A percentile compares a stretch with the other conserved stretches of the same genome.
Evolutionary conservation across 2,329 filamentous ascomycete genomes (phyloP).

Genomic region (Aurifilum marmelostoma): DNA sequence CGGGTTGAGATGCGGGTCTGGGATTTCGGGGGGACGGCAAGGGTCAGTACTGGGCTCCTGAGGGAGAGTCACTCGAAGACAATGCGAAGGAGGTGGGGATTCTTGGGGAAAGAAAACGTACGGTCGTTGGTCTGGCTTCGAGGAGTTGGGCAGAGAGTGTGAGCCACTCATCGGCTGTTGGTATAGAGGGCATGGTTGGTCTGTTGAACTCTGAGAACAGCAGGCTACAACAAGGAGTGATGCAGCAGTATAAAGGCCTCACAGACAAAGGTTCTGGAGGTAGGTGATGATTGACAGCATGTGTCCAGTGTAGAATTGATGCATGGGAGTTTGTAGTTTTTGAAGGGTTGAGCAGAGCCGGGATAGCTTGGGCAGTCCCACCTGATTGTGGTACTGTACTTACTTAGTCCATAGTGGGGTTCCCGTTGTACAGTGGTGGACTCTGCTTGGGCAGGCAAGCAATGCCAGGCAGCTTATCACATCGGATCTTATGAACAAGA

Average conservation of each 20-base stretch:
- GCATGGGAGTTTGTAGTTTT: conserved; percentile 9
- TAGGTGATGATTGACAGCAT: neutral
- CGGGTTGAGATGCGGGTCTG: conserved; percentile 91
- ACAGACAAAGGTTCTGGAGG: neutral
- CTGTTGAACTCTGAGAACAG: neutral
- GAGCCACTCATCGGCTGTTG: conserved; percentile 88
- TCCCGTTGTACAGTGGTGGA: neutral
- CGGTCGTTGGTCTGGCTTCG: conserved; percentile 81
- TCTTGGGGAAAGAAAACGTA: conserved; percentile 52
- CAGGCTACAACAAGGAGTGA: neutral
- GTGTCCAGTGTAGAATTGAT: neutral
- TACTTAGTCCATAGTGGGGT: conserved; percentile 14
- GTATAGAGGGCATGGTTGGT: conserved; percentile 75
- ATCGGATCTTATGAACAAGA: neutral
- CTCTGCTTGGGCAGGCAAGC: conserved; percentile 15
- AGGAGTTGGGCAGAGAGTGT: conserved; percentile 84
- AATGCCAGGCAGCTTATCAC: neutral
- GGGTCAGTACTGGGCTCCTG: neutral
- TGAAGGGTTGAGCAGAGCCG: neutral
- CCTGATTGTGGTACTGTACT: neutral
- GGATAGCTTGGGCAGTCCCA: neutral
- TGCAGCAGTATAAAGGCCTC: neutral
- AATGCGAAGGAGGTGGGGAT: neutral
- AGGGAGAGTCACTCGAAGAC: conserved; percentile 29
- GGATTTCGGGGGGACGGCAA: neutral